Evolutionary conservation across 1,284 basidiomycete species (phyloP).

Genomic region (Tilletia setariae): DNA sequence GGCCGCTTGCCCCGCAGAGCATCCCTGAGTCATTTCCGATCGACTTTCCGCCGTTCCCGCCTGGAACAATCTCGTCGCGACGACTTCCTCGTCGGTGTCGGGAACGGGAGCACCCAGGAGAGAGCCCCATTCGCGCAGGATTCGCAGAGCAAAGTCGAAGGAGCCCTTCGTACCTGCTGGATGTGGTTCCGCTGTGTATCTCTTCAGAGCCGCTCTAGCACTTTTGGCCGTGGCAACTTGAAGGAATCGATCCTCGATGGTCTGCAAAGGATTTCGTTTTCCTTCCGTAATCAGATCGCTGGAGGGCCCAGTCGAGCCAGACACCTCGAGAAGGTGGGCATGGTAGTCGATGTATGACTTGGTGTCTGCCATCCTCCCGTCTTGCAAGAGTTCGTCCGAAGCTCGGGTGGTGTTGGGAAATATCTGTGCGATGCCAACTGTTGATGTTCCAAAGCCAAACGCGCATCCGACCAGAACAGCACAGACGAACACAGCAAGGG

Average conservation of each 20-base stretch:
- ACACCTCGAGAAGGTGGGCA: too few species aligned
- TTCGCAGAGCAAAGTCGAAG: slow-evolving; percentile 34
- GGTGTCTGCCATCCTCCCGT: too few species aligned
- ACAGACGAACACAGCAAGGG: too few species aligned
- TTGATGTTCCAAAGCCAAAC: too few species aligned
- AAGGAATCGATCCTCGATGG: slow-evolving; percentile 2
- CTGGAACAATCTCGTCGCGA: slow-evolving; percentile 33
- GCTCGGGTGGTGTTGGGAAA: too few species aligned
- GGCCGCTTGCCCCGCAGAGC: not conserved
- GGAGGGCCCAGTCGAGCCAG: too few species aligned
- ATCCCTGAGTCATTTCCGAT: slow-evolving; percentile 27
- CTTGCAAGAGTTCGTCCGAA: too few species aligned
- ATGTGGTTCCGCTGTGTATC: slow-evolving; percentile 41
- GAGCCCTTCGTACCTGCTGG: slow-evolving; percentile 42
- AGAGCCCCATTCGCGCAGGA: slow-evolving; percentile 42
- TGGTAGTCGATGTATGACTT: too few species aligned
- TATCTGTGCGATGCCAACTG: too few species aligned
- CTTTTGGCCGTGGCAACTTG: not conserved
- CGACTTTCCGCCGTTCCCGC: slow-evolving; percentile 39
- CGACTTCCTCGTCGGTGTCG: slow-evolving; percentile 22
- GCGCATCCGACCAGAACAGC: too few species aligned
- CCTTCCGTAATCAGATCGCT: too few species aligned
- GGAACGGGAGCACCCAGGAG: slow-evolving; percentile 36
- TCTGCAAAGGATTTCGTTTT: not conserved
- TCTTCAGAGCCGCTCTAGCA: slow-evolving; percentile 1